Evolutionary conservation across 768 basidiomycete species (phyloP), one percentile per base, ranked within the genome.

Genomic region (Boletus fagicola): DNA sequence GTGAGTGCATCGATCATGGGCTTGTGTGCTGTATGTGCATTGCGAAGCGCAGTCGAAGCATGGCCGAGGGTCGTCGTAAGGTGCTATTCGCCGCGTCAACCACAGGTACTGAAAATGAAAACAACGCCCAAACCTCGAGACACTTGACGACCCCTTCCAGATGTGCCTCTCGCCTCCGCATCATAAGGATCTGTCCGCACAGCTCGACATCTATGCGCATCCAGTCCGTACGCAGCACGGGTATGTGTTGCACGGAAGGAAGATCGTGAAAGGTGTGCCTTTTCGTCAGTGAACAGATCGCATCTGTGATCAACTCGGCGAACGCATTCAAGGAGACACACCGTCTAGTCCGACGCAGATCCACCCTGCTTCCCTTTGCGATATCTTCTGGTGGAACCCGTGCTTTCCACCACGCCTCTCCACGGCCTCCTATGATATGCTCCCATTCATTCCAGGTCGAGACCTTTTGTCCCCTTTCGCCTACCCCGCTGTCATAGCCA

Each of bases 191-290:
- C 65, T 92, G 86, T 5, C 87, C 88, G 65, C 86, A 86, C 16
- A 92, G 76, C 63, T 87, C 88, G 38, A 91, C 90, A 63, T 92
- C 90, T 42, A 89, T 83, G 49, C 79, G 81, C 87, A 92, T 88
- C 63, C 81, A 77, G 53, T 90, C 86, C 8, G 78, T 59, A 3
- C 79, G 77, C 43, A 90, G 68, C 12, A 85, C 73, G 36, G 75
- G 75, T 57, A 79, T 67, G 48, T 74, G 74, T 39, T 72, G 75
- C 60, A 85, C 76, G n/a, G 81, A 78, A 30, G 72, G 65, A 2
- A 85, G 65, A 68, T 85, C 85, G 58, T 88, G 84, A 65, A 87
- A 87, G 61, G 88, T 89, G 49, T 87, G 76, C n/a, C 46, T 88
- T 79, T 54, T 83, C 80, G 61, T 33, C 50, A 55, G 20, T 47